These are phyloP conservation scores for Pyrenochaeta sp. DNA, from an alignment of 2,329 filamentous ascomycete genomes.

Conservation along the genomic window DNA sequence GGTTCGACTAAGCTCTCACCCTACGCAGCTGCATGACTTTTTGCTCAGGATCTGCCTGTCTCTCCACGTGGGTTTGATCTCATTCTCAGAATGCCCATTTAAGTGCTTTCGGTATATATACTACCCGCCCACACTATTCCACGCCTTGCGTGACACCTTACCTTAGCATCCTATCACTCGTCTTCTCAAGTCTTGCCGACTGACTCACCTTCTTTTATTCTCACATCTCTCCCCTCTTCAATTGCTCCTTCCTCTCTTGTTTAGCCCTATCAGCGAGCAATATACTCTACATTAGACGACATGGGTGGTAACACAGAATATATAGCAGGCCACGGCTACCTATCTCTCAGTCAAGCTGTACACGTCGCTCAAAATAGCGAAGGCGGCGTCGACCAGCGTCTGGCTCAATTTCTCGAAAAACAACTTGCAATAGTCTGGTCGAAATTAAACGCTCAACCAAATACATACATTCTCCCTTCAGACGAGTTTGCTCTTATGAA, in stretches of 20 bases:
- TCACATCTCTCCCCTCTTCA: constrained; percentile 13
- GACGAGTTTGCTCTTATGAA: constrained; percentile 90
- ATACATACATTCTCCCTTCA: constrained; percentile 75
- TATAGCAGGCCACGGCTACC: constrained; percentile 51
- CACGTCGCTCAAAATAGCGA: constrained; percentile 79
- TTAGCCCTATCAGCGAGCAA: constrained; percentile 34
- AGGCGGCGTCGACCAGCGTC: constrained; percentile 70
- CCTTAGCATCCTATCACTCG: constrained; percentile 17
- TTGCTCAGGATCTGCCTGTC: constrained; percentile 43
- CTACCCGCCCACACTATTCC: constrained; percentile 30
- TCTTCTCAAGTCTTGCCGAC: constrained; percentile 9
- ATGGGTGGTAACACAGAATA: constrained; percentile 55
- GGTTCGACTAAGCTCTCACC: constrained; percentile 46
- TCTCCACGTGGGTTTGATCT: constrained; percentile 48
- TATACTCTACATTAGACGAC: constrained; percentile 34
- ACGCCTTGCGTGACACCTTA: constrained; percentile 16
- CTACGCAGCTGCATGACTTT: constrained; percentile 46
- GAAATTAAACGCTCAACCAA: constrained; percentile 70
- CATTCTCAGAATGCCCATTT: constrained; percentile 37
- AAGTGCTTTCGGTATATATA: constrained; percentile 42
- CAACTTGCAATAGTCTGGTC: constrained; percentile 69
- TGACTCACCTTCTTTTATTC: constrained; percentile 19
- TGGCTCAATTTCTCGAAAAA: constrained; percentile 71
- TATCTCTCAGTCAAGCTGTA: constrained; percentile 72
- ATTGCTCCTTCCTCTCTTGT: constrained; percentile 33